Conservation (phyloP, 2,329 filamentous ascomycete genomes). For the Epichloe coenophiala region DNA sequence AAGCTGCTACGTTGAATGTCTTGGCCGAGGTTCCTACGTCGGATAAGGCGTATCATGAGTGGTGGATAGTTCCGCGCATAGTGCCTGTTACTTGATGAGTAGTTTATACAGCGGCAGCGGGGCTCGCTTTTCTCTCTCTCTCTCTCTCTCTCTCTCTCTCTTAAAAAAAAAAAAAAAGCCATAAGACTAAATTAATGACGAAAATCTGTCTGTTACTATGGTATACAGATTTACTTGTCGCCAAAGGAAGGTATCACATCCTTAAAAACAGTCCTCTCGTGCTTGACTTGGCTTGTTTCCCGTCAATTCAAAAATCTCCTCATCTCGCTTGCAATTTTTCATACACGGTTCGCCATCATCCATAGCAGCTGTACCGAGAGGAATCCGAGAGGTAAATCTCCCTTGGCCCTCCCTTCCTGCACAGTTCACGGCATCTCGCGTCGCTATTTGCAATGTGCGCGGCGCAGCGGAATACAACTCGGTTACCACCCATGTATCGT, state of each 20-base stretch:
- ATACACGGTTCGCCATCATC: background rate
- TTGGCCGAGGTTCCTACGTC: conserved; percentile 38
- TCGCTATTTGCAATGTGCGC: background rate
- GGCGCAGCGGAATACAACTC: background rate
- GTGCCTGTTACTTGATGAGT: conserved; percentile 3
- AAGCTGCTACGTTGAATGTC: conserved; percentile 22
- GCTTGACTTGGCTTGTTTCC: background rate
- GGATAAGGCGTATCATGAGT: conserved; percentile 45
- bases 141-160: no score
- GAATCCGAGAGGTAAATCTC: background rate
- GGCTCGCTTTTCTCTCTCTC: no score
- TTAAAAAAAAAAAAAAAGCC: no score
- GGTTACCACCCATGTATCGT: background rate
- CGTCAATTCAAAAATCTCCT: background rate
- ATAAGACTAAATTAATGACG: background rate
- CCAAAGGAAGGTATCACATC: background rate
- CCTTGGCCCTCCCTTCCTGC: background rate
- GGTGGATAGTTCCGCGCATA: conserved; percentile 49
- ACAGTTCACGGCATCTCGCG: no score
- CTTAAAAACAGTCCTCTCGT: background rate
- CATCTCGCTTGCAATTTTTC: background rate
- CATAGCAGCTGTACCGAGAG: background rate
- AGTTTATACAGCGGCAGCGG: background rate
- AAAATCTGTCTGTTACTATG: background rate
- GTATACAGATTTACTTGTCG: background rate